Conservation (phyloP, 2,329 filamentous ascomycete species). For the Lasiodiplodia hormozganensis region DNA sequence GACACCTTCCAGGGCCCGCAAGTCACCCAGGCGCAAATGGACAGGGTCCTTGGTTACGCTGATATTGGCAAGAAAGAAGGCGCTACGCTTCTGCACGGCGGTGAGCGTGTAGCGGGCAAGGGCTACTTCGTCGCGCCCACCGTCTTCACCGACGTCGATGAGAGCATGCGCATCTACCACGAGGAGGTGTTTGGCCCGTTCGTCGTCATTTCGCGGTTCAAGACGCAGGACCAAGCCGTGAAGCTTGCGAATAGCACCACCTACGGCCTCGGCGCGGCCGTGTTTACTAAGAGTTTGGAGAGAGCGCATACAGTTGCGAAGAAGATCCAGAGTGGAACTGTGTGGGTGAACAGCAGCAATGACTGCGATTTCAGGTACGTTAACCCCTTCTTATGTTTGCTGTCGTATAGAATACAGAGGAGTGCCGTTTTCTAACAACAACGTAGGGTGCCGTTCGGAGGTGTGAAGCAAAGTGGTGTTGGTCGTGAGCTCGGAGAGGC, state of each 20-base stretch:
- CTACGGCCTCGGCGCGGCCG: conserved; percentile 60
- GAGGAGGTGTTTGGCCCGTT: conserved; percentile 71
- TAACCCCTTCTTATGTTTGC: too few species aligned
- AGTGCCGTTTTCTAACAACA: too few species aligned
- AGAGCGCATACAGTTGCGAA: conserved; percentile 54
- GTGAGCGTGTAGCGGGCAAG: conserved; percentile 44
- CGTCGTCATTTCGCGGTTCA: conserved; percentile 67
- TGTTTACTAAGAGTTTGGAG: conserved; percentile 57
- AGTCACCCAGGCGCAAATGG: conserved; percentile 70
- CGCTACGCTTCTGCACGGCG: conserved; percentile 60
- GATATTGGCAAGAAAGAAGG: conserved; percentile 62
- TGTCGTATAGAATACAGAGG: too few species aligned
- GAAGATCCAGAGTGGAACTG: conserved; percentile 56
- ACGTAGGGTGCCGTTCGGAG: conserved; percentile 62
- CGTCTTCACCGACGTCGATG: conserved; percentile 64
- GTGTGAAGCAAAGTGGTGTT: conserved; percentile 67
- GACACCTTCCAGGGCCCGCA: conserved; percentile 64
- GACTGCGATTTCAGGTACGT: conserved; percentile 33
- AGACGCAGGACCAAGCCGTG: conserved; percentile 60
- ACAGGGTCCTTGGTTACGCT: conserved; percentile 64
- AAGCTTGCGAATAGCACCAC: conserved; percentile 55
- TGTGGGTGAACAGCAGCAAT: conserved; percentile 59
- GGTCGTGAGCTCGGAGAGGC: conserved; percentile 67
- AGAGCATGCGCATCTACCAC: conserved; percentile 60
- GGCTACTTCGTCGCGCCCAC: conserved; percentile 67